Evolutionary conservation across 768 basidiomycete species (phyloP), one percentile per base, ranked within the genome.

Genomic region (Tylopilus vinaceipallidus): DNA sequence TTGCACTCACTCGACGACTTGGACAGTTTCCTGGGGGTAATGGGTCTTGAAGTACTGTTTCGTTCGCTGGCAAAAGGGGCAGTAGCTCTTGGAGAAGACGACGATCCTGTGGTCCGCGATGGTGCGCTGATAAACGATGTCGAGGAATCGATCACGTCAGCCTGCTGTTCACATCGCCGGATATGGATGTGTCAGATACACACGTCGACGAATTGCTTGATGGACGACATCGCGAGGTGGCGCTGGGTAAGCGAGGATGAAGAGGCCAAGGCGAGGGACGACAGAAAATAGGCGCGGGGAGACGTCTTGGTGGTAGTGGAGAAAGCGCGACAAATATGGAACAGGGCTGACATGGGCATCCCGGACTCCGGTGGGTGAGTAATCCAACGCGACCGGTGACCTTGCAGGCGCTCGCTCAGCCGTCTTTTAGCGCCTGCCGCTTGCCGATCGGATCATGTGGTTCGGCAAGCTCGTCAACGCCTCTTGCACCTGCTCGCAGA

Each of bases 51-150:
- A 76, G 20, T 82, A 67, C 0, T 42, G 29, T 61, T 86, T 85
- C 22, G 81, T 75, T 4, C 52, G 58, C 41, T 48, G 67, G 71
- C 80, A 81, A 62, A 71, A 81, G 6, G 77, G 76, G 63, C 84
- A 86, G 35, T 58, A 74, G 6, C 71, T 63, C 69, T 86, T 87
- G 33, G 83, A 82, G 61, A 85, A 85, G 39, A 84, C 75, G 37
- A 72, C 70, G 37, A 84, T 71, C 54, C 75, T 77, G 73, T 82
- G 72, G 14, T 71, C 63, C 4, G 61, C 50, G 53, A 86, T 81
- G 22, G 73, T 64, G 34, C 57, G 52, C 80, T 85, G 59, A 29
- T 19, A 70, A 73, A 22, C 56, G 71, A n/a, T n/a, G 17, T 16
- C 34, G 4, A 17, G 59, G 67, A 67, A 63, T 72, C 71, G 56